A percentile compares a stretch with the other conserved stretches of the same genome.
Conservation (phyloP, 306 rosid species). For the Acmispon strigosus region DNA sequence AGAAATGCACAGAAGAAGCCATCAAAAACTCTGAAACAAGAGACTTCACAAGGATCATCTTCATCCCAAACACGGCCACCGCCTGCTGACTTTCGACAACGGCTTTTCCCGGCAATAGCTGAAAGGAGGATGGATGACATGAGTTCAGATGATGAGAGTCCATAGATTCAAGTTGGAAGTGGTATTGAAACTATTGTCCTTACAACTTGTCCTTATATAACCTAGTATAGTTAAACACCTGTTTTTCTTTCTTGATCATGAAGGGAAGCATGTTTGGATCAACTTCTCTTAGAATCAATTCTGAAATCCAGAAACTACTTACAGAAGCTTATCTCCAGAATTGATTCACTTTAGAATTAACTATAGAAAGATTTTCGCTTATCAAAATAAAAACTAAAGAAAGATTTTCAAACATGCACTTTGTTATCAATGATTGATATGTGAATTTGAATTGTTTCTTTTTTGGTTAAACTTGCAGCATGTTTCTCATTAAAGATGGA, state of each 20-base stretch:
- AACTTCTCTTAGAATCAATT: too few species aligned
- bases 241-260: neutral
- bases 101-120: conserved; percentile 65
- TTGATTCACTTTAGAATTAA: too few species aligned
- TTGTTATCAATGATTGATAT: neutral
- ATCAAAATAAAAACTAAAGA: too few species aligned
- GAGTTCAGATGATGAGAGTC: conserved; percentile 87
- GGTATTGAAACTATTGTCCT: conserved; percentile 30
- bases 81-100: conserved; percentile 43
- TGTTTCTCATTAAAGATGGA: conserved; percentile 9
- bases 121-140: conserved; percentile 52
- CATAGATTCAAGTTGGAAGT: conserved; percentile 40
- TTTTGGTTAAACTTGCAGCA: conserved; percentile 10
- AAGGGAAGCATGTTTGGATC: neutral
- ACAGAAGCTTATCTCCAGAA: too few species aligned
- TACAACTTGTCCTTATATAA: neutral
- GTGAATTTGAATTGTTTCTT: neutral
- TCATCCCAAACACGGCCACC: conserved; percentile 38
- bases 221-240: neutral
- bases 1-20: conserved; percentile 42
- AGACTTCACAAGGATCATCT: conserved; percentile 27
- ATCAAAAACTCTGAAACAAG: conserved; percentile 39
- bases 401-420: too few species aligned
- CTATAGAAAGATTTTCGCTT: too few species aligned
- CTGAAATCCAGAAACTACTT: too few species aligned